A percentile compares a stretch with the other conserved stretches of the same genome.
Conservation (phyloP, 495 filamentous ascomycete genomes). For the Astrothelium subdiscretum region DNA sequence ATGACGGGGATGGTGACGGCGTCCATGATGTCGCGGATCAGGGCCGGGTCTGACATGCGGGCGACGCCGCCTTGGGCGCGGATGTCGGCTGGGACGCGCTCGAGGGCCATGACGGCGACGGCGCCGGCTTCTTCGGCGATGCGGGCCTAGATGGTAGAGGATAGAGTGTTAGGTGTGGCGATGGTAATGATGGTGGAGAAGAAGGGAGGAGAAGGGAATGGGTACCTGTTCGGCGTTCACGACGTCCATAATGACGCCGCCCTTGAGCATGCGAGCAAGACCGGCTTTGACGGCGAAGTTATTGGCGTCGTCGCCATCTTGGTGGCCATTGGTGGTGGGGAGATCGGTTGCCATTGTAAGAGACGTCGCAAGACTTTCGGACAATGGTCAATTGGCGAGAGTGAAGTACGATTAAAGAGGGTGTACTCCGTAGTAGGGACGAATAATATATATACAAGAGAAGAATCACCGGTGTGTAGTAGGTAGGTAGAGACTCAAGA, state of each 20-base stretch:
- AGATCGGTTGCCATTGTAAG: constrained; percentile 26
- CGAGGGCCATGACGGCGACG: constrained; percentile 93
- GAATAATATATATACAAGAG: too few relatives aligned
- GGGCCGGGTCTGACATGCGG: constrained; percentile 88
- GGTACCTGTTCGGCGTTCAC: constrained; percentile 78
- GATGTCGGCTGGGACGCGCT: constrained; percentile 96
- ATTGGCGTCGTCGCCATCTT: constrained; percentile 22
- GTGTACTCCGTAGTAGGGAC: too few relatives aligned
- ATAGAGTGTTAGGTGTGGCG: neutral
- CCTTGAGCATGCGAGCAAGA: constrained; percentile 93
- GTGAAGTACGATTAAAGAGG: neutral
- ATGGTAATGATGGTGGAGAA: constrained; percentile 2
- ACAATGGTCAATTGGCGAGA: neutral
- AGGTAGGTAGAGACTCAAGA: neutral
- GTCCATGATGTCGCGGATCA: constrained; percentile 95
- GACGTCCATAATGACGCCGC: constrained; percentile 99
- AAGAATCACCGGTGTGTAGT: too few relatives aligned
- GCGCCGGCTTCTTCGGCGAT: constrained; percentile 97
- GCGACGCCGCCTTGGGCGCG: constrained; percentile 84
- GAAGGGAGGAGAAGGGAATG: constrained; percentile 3
- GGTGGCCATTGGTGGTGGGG: constrained; percentile 25
- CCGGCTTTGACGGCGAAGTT: constrained; percentile 69
- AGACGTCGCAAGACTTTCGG: neutral
- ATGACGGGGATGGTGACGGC: constrained; percentile 98
- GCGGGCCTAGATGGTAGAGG: constrained; percentile 46